phyloP scores from a whole-genome alignment of 2,329 filamentous ascomycete genomes.

The Colletotrichum neosansevieriae region DNA sequence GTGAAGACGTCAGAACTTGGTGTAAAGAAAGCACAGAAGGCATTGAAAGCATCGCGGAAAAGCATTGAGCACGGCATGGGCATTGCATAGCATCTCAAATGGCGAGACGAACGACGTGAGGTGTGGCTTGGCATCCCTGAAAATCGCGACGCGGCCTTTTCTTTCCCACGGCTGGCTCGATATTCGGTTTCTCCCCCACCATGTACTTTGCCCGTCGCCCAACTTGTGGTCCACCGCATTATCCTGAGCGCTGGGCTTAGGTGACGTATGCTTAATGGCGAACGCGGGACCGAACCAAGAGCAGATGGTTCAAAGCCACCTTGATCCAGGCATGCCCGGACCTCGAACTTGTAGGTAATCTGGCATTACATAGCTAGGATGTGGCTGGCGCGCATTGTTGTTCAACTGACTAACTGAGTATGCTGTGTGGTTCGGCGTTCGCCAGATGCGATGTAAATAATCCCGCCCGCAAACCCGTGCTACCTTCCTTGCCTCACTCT shows the following conservation, averaged over 20 bases:
- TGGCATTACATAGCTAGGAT: too few species aligned
- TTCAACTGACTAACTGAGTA: not conserved
- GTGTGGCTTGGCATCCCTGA: slow-evolving; percentile 24
- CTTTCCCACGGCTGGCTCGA: not conserved
- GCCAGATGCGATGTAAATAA: not conserved
- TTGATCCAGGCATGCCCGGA: too few species aligned
- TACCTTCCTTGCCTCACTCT: slow-evolving; percentile 1
- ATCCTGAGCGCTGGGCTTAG: not conserved
- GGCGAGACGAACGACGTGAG: slow-evolving; percentile 16
- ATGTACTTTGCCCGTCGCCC: not conserved
- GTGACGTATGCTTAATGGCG: slow-evolving; percentile 18
- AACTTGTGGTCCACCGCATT: slow-evolving; percentile 17
- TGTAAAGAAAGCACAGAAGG: not conserved
- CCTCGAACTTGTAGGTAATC: too few species aligned
- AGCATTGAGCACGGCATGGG: slow-evolving; percentile 23
- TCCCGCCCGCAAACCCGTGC: slow-evolving; percentile 20
- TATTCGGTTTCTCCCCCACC: not conserved
- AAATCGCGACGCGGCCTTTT: not conserved
- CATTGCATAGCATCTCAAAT: slow-evolving; percentile 22
- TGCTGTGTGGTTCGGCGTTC: slow-evolving; percentile 11
- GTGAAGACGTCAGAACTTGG: not conserved
- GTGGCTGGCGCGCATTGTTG: too few species aligned
- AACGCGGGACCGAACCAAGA: not conserved
- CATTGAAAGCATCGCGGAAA: too few species aligned
- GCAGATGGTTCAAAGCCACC: not conserved